A percentile compares a stretch with the other conserved stretches of the same genome.
Conservation (phyloP, 495 filamentous ascomycete species). For the Aspergillus steynii region DNA sequence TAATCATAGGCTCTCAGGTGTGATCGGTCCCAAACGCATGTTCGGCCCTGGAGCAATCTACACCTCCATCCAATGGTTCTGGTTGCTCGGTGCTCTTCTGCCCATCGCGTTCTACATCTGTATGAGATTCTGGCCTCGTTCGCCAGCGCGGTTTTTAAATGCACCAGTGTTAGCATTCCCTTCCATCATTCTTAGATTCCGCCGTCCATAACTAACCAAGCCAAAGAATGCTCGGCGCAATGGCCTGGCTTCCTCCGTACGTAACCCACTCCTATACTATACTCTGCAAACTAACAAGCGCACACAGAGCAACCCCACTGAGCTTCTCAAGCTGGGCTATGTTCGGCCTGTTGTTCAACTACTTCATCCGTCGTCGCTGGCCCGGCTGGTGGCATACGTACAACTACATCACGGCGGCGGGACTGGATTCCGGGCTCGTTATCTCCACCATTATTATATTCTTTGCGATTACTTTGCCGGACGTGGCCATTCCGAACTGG, state of each 20-base stretch:
- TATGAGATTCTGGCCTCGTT: slow-evolving; percentile 48
- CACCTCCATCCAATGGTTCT: slow-evolving; percentile 38
- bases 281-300: not conserved
- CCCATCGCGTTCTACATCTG: slow-evolving; percentile 48
- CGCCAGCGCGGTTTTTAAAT: slow-evolving; percentile 50
- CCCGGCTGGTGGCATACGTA: slow-evolving; percentile 77
- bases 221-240: not conserved
- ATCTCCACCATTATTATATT: slow-evolving; percentile 71
- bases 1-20: not conserved
- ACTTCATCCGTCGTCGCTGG: slow-evolving; percentile 59
- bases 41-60: not conserved
- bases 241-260: not conserved
- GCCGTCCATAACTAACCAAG: no score
- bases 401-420: slow-evolving; percentile 75
- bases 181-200: not conserved
- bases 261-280: not conserved
- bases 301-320: slow-evolving; percentile 36
- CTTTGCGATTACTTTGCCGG: slow-evolving; percentile 60
- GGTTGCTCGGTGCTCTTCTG: slow-evolving; percentile 47
- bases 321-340: slow-evolving; percentile 65
- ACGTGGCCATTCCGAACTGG: slow-evolving; percentile 58
- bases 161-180: slow-evolving; percentile 35
- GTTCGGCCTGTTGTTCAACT: slow-evolving; percentile 67
- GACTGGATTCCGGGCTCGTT: slow-evolving; percentile 66
- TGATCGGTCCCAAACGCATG: not conserved